Conservation (phyloP, 2,329 filamentous ascomycete species). For the Hypocreales sp. region DNA sequence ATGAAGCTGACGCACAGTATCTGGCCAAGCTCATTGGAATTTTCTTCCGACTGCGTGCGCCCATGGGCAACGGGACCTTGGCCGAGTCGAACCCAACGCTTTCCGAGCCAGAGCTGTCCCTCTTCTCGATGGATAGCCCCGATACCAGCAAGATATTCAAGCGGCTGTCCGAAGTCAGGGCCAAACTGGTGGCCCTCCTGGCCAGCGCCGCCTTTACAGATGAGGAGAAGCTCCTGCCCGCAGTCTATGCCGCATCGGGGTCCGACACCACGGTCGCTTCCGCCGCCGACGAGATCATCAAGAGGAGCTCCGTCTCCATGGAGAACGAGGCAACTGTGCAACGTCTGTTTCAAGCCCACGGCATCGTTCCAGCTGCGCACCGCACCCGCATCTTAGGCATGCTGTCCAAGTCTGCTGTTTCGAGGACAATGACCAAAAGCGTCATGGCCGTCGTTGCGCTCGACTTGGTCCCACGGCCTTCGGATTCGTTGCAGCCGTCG, state of each 20-base stretch:
- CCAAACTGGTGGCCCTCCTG: slow-evolving; percentile 51
- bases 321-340: slow-evolving; percentile 51
- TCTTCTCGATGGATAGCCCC: slow-evolving; percentile 21
- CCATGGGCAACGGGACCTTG: slow-evolving; percentile 15
- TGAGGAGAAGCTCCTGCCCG: slow-evolving; percentile 67
- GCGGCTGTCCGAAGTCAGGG: slow-evolving; percentile 29
- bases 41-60: slow-evolving; percentile 37
- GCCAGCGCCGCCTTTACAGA: slow-evolving; percentile 78
- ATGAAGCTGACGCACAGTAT: slow-evolving; percentile 54
- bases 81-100: slow-evolving; percentile 17
- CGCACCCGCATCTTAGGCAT: slow-evolving; percentile 63
- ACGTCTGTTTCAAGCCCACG: slow-evolving; percentile 58
- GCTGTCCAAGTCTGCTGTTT: slow-evolving; percentile 59
- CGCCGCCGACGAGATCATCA: slow-evolving; percentile 81
- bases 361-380: slow-evolving; percentile 54
- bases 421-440: slow-evolving; percentile 52
- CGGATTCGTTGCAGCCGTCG: too few species aligned
- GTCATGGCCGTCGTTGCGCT: slow-evolving; percentile 57
- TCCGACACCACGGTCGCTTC: slow-evolving; percentile 66
- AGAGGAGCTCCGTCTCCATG: slow-evolving; percentile 58
- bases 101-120: slow-evolving; percentile 11
- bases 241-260: slow-evolving; percentile 71
- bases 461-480: slow-evolving; percentile 45
- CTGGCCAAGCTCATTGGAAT: slow-evolving; percentile 63
- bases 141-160: slow-evolving; percentile 45